These are phyloP conservation scores for Monascus purpureus DNA, from an alignment of 495 filamentous ascomycete species.

Conservation along the genomic window DNA sequence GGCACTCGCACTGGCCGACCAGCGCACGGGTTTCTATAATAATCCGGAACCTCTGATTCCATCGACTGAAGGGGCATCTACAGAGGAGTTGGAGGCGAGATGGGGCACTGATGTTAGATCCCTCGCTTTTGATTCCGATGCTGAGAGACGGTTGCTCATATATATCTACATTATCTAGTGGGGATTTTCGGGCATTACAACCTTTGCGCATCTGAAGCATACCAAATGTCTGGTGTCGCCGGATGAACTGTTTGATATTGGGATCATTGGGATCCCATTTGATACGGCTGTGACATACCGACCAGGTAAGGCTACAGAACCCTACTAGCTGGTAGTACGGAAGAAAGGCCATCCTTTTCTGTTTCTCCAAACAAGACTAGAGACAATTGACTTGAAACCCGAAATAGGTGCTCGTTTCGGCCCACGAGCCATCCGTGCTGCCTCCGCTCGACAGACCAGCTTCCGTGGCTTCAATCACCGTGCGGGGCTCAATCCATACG, in stretches of 20 bases:
- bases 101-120: too few relatives aligned
- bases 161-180: too few relatives aligned
- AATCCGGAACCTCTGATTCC: too few relatives aligned
- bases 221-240: slow-evolving; percentile 10
- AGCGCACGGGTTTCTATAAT: too few relatives aligned
- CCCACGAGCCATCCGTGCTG: slow-evolving; percentile 53
- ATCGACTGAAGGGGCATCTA: too few relatives aligned
- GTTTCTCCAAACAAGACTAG: not conserved
- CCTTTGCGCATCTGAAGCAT: slow-evolving; percentile 27
- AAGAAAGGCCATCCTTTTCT: not conserved
- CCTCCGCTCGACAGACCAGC: slow-evolving; percentile 44
- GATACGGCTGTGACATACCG: slow-evolving; percentile 18
- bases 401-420: slow-evolving; percentile 52
- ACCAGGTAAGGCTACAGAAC: slow-evolving; percentile 7
- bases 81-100: too few relatives aligned
- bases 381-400: slow-evolving; percentile 17
- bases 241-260: slow-evolving; percentile 8
- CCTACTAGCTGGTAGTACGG: too few relatives aligned
- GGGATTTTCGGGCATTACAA: slow-evolving; percentile 8
- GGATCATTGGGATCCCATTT: slow-evolving; percentile 19
- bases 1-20: too few relatives aligned
- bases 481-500: slow-evolving; percentile 50
- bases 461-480: slow-evolving; percentile 55
- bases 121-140: too few relatives aligned
- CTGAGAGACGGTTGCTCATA: too few relatives aligned